These are phyloP conservation scores for Knoxia roxburghii DNA, from an alignment of 257 asterid species.

Conservation along the genomic window DNA sequence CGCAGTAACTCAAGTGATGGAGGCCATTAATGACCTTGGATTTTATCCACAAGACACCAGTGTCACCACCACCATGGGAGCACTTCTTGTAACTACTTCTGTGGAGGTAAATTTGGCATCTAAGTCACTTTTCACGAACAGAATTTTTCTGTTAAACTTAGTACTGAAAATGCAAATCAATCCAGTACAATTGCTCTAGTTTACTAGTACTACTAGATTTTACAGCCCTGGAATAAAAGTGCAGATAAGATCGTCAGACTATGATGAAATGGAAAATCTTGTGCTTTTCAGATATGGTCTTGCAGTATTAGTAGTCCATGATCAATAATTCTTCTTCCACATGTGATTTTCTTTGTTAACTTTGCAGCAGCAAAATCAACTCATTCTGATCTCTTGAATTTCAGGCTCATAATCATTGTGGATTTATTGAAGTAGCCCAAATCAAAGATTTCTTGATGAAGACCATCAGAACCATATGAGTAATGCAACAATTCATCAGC, in stretches of 20 bases:
- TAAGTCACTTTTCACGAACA: not conserved
- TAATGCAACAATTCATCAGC: not conserved
- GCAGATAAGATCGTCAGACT: not conserved
- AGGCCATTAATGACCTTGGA: slow-evolving; percentile 58
- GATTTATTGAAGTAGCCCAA: slow-evolving; percentile 34
- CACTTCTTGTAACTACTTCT: slow-evolving; percentile 53
- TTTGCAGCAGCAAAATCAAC: not conserved
- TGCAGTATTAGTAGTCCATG: not conserved
- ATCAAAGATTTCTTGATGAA: slow-evolving; percentile 41
- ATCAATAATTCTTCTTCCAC: not conserved
- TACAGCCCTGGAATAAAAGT: not conserved
- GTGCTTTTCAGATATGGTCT: not conserved
- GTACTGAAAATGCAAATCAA: not conserved
- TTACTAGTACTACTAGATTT: not conserved
- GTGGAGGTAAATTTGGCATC: slow-evolving; percentile 39
- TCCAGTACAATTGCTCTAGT: not conserved
- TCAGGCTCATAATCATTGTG: slow-evolving; percentile 48
- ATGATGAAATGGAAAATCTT: not conserved
- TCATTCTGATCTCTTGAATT: slow-evolving; percentile 1
- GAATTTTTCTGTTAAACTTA: no score
- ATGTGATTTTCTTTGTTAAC: not conserved
- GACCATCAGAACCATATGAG: slow-evolving; percentile 40
- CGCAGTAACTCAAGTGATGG: slow-evolving; percentile 50
- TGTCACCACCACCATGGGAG: slow-evolving; percentile 53
- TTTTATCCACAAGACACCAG: slow-evolving; percentile 50